phyloP scores from a whole-genome alignment of 202 grass and related monocot genomes.

The Tripidium arundinaceum region DNA sequence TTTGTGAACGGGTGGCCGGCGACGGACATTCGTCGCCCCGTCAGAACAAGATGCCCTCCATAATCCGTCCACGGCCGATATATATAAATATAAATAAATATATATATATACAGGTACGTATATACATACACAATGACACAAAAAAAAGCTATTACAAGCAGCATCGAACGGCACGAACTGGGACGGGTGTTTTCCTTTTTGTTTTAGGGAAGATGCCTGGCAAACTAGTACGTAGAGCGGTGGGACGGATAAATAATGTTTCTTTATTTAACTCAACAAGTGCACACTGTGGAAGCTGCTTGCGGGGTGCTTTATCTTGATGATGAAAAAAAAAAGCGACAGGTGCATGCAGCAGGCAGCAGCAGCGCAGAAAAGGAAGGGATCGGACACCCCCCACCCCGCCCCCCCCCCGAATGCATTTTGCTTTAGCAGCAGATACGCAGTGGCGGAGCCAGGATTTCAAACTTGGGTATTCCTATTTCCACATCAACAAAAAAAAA shows the following conservation, averaged over 20 bases:
- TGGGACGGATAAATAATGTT: no score
- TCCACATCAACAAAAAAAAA: no score
- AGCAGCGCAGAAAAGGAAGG: not conserved
- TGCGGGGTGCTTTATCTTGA: not conserved
- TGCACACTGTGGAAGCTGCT: not conserved
- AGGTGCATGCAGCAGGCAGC: not conserved
- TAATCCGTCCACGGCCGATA: not conserved
- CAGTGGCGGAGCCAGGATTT: no score
- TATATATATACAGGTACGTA: not conserved
- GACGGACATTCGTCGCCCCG: not conserved
- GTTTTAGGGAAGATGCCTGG: not conserved
- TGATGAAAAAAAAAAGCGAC: not conserved
- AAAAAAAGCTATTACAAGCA: not conserved
- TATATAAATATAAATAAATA: not conserved
- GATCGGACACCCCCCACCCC: no score
- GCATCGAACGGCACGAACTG: no score
- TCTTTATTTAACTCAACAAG: no score
- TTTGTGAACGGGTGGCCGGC: not conserved
- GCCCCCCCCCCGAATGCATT: no score
- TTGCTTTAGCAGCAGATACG: no score
- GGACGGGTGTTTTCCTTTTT: no score
- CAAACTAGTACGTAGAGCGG: no score
- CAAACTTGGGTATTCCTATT: no score
- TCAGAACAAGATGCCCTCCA: not conserved
- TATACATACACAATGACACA: not conserved